Evolutionary conservation across 1,139 yeast genomes (phyloP).

Genomic region (Debaryomyces subglobosus): DNA sequence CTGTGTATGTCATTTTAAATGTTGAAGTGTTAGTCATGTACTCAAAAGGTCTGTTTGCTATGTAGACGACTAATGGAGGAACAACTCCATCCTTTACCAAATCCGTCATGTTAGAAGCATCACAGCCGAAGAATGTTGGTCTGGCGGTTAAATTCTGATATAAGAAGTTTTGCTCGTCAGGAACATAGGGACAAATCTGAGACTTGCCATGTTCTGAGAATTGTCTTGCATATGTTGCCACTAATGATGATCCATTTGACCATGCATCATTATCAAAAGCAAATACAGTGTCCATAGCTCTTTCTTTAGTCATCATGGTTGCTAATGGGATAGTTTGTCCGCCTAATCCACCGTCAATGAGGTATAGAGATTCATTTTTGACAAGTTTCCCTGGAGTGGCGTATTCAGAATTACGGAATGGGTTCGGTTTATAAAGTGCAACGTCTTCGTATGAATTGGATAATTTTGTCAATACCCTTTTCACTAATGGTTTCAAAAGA

Average conservation of each 20-base stretch:
- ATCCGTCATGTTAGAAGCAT: slow-evolving; percentile 41
- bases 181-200: slow-evolving; percentile 76
- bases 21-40: slow-evolving; percentile 42
- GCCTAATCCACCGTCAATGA: slow-evolving; percentile 48
- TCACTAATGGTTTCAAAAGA: slow-evolving; percentile 50
- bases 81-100: slow-evolving; percentile 36
- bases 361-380: slow-evolving; percentile 35
- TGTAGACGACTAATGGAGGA: slow-evolving; percentile 42
- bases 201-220: slow-evolving; percentile 58
- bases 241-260: slow-evolving; percentile 34
- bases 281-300: slow-evolving; percentile 40
- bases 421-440: slow-evolving; percentile 52
- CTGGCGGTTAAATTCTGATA: slow-evolving; percentile 41
- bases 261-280: slow-evolving; percentile 40
- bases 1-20: slow-evolving; percentile 35
- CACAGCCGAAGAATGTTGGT: slow-evolving; percentile 51
- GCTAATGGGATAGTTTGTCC: slow-evolving; percentile 43
- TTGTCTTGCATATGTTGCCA: slow-evolving; percentile 63
- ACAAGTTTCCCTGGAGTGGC: slow-evolving; percentile 31
- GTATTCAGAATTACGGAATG: slow-evolving; percentile 50
- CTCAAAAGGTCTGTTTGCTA: slow-evolving; percentile 46
- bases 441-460: slow-evolving; percentile 42
- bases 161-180: slow-evolving; percentile 62
- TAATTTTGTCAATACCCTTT: slow-evolving; percentile 46
- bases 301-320: slow-evolving; percentile 36